Evolutionary conservation across 441 rosid genomes (phyloP).

Genomic region (Populus hybrid): DNA sequence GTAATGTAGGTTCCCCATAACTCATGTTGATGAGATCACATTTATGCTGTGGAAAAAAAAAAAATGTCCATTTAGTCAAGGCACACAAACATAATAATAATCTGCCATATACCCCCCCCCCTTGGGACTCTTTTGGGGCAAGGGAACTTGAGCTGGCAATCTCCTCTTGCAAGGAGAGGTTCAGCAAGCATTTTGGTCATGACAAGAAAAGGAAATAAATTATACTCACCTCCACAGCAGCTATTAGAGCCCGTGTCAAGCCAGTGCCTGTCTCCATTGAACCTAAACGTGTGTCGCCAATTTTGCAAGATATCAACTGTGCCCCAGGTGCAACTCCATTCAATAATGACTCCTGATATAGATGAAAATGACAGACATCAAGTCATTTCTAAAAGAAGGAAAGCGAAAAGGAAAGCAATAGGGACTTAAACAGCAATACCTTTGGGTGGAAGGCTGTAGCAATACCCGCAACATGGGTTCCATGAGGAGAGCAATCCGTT

Average conservation of each 20-base stretch:
- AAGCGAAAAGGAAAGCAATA: conserved; percentile 19
- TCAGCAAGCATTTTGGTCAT: neutral
- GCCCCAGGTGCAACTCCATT: conserved; percentile 99
- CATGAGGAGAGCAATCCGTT: conserved; percentile 93
- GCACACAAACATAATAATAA: too few relatives aligned
- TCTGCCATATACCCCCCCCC: too few relatives aligned
- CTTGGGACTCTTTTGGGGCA: neutral
- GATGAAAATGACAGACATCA: conserved; percentile 18
- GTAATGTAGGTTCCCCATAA: conserved; percentile 78
- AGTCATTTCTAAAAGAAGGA: conserved; percentile 21
- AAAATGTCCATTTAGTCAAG: too few relatives aligned
- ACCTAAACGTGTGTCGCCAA: conserved; percentile 92
- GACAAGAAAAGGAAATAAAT: neutral
- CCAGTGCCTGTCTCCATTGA: conserved; percentile 99
- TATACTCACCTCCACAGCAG: conserved; percentile 80
- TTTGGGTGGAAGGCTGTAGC: conserved; percentile 90
- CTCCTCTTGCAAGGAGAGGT: neutral
- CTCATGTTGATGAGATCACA: conserved; percentile 99
- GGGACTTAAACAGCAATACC: conserved; percentile 43
- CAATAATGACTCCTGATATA: conserved; percentile 71
- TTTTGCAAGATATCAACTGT: conserved; percentile 93
- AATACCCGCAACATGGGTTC: conserved; percentile 99
- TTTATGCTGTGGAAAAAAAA: conserved; percentile 61
- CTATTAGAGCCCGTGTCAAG: conserved; percentile 84
- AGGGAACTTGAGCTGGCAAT: neutral